Evolutionary conservation across 805 yeast genomes (phyloP), one percentile per base, ranked within the genome.

Genomic region (Kluyveromyces dobzhanskii): DNA sequence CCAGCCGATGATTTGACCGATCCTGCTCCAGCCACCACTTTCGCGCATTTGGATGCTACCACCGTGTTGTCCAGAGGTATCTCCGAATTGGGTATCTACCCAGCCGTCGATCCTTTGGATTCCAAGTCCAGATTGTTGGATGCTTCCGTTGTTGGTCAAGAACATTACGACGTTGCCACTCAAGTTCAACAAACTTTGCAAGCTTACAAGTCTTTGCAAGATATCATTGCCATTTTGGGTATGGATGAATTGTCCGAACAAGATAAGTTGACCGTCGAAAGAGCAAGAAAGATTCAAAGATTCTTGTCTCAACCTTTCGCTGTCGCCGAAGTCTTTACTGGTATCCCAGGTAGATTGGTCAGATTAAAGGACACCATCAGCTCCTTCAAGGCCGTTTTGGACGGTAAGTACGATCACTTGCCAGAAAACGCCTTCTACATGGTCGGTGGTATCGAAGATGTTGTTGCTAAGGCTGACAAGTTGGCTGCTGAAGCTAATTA

Each of bases 1-100:
- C 98, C 98, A 70, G 98, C 98, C 55, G 98, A 90, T 85, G 98
- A 90, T 77, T 86, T 90, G 80, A 90, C 98, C 53, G 98, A 90
- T 78, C 98, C 98, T 71, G 98, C 98, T 64, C 98, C 97, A 66
- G 98, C 98, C 61, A 90, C 98, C 67, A 90, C 98, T 61, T 90
- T 90, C 70, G 98, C 98, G 64, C 98, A 90, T 72, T 88, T 90
- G 81, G 98, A 90, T 70, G 98, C 98, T 67, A 90, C 98, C 69
- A 90, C 98, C 65, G 98, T 92, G 71, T 85, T 92, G 79, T 88
- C 97, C 61, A 87, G 98, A 80, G 88, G 95, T 80, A 92, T 92
- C 67, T 92, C 98, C 48, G 98, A 92, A 78, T 80, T 92, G 72
- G 97, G 97, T 88, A 92, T 92, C 70, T 92, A 92, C 87, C 98